A percentile compares a stretch with the other conserved stretches of the same genome.
These are phyloP conservation scores for Termitomyces sp. DNA, from an alignment of 768 basidiomycete genomes.

Conservation along the genomic window DNA sequence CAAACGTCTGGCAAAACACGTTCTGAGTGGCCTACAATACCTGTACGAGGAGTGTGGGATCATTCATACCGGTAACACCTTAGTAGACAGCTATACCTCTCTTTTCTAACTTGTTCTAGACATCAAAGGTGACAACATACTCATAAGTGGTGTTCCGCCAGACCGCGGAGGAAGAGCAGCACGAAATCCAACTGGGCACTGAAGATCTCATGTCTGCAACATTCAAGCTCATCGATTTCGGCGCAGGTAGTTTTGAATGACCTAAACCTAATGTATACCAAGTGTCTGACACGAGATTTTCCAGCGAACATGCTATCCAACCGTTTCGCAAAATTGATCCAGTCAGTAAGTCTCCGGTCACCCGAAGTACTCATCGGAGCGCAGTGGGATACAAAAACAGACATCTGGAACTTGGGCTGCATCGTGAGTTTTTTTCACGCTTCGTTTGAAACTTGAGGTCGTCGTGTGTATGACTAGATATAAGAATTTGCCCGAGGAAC, in stretches of 20 bases:
- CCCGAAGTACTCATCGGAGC: not conserved
- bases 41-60: not conserved
- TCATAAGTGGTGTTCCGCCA: not conserved
- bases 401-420: not conserved
- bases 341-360: not conserved
- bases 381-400: slow-evolving; percentile 4
- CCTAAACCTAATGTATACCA: not conserved
- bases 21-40: not conserved
- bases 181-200: not conserved
- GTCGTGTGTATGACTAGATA: not conserved
- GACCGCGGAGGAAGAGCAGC: not conserved
- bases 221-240: not conserved
- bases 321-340: not conserved
- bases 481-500: not conserved
- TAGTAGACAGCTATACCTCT: not conserved
- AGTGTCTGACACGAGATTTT: not conserved
- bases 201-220: not conserved
- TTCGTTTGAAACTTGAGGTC: not conserved
- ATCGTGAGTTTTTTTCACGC: not conserved
- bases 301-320: not conserved
- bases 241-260: not conserved
- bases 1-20: not conserved
- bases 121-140: not conserved
- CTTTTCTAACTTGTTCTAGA: not conserved
- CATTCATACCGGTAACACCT: not conserved